These are phyloP conservation scores for Oenanthe sinensis DNA, from an alignment of 129 eudicot species.

Conservation along the genomic window DNA sequence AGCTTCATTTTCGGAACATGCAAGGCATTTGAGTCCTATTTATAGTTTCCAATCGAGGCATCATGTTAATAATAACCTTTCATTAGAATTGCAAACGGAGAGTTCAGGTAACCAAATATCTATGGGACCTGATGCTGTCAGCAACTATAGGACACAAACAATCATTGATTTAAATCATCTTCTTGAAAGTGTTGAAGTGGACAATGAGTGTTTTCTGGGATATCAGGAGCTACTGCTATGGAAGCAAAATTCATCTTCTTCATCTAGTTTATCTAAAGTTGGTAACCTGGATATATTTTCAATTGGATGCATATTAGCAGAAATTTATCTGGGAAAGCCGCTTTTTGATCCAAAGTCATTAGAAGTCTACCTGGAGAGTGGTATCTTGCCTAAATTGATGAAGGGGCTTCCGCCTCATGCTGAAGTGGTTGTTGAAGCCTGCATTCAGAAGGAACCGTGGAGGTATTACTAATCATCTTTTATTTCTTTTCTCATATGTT, in stretches of 20 bases:
- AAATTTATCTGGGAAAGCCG: slow-evolving; percentile 68
- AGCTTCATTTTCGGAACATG: slow-evolving; percentile 69
- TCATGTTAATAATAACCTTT: slow-evolving; percentile 16
- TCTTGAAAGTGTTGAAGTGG: slow-evolving; percentile 66
- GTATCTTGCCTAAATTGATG: slow-evolving; percentile 54
- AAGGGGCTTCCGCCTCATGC: slow-evolving; percentile 62
- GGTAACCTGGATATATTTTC: slow-evolving; percentile 70
- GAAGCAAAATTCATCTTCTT: slow-evolving; percentile 37
- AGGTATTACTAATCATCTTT: slow-evolving; percentile 36
- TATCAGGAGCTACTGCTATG: slow-evolving; percentile 83
- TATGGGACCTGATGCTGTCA: slow-evolving; percentile 17
- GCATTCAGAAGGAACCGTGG: slow-evolving; percentile 73
- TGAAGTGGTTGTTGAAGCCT: slow-evolving; percentile 63
- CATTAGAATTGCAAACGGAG: slow-evolving; percentile 17
- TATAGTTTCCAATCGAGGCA: slow-evolving; percentile 22
- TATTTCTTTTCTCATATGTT: neutral
- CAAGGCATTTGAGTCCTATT: slow-evolving; percentile 61
- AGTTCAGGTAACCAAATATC: slow-evolving; percentile 3
- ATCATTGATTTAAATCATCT: slow-evolving; percentile 49
- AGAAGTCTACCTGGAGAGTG: slow-evolving; percentile 46
- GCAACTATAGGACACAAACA: slow-evolving; percentile 18
- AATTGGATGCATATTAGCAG: slow-evolving; percentile 85
- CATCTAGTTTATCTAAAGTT: slow-evolving; percentile 25
- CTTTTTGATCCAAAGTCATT: slow-evolving; percentile 65
- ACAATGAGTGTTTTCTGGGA: slow-evolving; percentile 47